These are phyloP conservation scores for Desmodesmus armatus DNA, from an alignment of 139 green algal species.

Conservation along the genomic window DNA sequence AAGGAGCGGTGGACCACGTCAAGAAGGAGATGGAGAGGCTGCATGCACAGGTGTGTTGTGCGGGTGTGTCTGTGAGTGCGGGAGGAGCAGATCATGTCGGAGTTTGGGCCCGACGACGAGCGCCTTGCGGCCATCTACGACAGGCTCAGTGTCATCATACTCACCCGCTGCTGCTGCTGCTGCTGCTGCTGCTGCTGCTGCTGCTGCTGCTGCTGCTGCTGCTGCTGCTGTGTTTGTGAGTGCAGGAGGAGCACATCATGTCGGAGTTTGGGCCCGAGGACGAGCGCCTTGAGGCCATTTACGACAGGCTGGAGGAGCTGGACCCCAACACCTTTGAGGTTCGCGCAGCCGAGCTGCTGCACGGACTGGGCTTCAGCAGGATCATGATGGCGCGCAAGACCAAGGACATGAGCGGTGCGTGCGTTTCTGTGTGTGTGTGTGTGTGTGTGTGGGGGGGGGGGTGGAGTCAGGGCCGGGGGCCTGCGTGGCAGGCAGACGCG, in stretches of 20 bases:
- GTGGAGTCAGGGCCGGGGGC: too few species aligned
- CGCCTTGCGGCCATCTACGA: constrained; percentile 64
- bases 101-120: constrained; percentile 67
- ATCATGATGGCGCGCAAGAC: constrained; percentile 66
- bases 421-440: too few species aligned
- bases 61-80: too few species aligned
- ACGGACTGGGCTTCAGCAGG: constrained; percentile 82
- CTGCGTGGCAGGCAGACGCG: too few species aligned
- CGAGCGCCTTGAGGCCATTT: constrained; percentile 68
- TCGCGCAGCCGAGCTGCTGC: constrained; percentile 73
- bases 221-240: not conserved
- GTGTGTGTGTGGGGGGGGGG: too few species aligned
- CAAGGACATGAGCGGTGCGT: constrained; percentile 42
- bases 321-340: constrained; percentile 73
- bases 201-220: too few species aligned
- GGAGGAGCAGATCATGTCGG: constrained; percentile 26
- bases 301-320: constrained; percentile 76
- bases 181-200: too few species aligned
- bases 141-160: too few species aligned
- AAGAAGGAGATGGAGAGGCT: not conserved
- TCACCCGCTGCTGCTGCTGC: too few species aligned
- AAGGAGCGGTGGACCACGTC: not conserved
- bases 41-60: too few species aligned
- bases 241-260: constrained; percentile 48
- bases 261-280: constrained; percentile 64